These are phyloP conservation scores for Setaria italica DNA, from an alignment of 202 grass and related monocot genomes.

Conservation along the genomic window DNA sequence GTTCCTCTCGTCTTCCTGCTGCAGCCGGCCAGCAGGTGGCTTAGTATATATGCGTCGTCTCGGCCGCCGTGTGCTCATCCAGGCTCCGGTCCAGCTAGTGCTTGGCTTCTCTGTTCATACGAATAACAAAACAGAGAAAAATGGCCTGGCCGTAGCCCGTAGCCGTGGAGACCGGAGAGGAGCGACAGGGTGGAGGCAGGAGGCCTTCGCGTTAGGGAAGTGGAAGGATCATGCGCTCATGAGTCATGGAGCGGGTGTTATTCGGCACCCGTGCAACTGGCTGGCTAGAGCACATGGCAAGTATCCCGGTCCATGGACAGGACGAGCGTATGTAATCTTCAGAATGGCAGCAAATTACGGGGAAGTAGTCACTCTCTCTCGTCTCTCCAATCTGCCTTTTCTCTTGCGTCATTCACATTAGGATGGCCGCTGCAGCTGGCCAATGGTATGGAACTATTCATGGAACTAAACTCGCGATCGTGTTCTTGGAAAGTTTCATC, in stretches of 20 bases:
- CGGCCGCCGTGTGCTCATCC: conserved; percentile 19
- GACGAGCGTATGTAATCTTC: not conserved
- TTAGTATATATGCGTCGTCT: not conserved
- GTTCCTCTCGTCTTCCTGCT: not conserved
- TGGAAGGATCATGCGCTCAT: conserved; percentile 29
- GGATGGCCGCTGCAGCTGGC: too few species aligned
- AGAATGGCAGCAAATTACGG: not conserved
- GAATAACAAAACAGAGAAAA: not conserved
- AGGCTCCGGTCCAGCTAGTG: conserved; percentile 28
- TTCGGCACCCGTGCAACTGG: conserved; percentile 23
- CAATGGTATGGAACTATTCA: not conserved
- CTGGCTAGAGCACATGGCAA: conserved; percentile 26
- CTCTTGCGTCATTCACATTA: not conserved
- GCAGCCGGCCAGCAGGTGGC: not conserved
- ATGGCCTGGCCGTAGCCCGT: not conserved
- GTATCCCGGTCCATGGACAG: not conserved
- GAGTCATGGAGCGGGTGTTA: conserved; percentile 17
- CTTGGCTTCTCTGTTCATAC: not conserved
- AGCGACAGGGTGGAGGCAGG: not conserved
- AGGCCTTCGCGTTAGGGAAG: conserved; percentile 19
- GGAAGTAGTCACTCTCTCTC: not conserved
- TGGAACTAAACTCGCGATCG: not conserved
- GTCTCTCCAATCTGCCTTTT: not conserved
- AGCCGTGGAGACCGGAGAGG: not conserved
- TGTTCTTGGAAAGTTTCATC: not conserved